Percentiles rank a stretch among this genome's conserved stretches.
Evolutionary conservation across 805 yeast genomes (phyloP).

Genomic region (Kodamaea nitidulidarum): DNA sequence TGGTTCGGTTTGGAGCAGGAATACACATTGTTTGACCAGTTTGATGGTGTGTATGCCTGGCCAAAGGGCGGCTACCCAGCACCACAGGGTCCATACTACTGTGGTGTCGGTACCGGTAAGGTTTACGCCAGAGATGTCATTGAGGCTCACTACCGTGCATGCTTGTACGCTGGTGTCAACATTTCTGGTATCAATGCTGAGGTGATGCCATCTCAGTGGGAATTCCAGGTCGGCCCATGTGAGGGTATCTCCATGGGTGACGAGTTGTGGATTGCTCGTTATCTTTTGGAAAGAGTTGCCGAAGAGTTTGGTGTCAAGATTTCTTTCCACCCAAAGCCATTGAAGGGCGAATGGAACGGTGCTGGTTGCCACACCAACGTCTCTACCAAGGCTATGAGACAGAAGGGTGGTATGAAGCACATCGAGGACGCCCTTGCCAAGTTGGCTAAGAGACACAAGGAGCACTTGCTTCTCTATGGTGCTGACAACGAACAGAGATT

Average conservation of each 20-base stretch:
- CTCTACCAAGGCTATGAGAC: conserved; percentile 87
- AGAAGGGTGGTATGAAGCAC: conserved; percentile 91
- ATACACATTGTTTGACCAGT: conserved; percentile 92
- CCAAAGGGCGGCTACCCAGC: conserved; percentile 99
- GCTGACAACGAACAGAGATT: conserved; percentile 91
- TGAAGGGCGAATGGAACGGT: conserved; percentile 99
- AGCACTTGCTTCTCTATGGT: conserved; percentile 94
- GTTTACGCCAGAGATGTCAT: conserved; percentile 97
- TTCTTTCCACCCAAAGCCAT: conserved; percentile 98
- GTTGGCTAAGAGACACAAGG: conserved; percentile 92
- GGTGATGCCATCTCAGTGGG: conserved; percentile 99
- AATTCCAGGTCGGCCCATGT: conserved; percentile 99
- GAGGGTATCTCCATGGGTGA: conserved; percentile 96
- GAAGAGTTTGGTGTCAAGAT: conserved; percentile 99
- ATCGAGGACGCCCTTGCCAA: conserved; percentile 91
- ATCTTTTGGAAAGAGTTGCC: conserved; percentile 87
- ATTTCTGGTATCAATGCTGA: conserved; percentile 98
- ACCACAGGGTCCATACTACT: conserved; percentile 99
- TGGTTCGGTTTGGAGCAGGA: conserved; percentile 99
- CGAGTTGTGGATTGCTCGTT: conserved; percentile 94
- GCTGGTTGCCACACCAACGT: conserved; percentile 99
- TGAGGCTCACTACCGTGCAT: conserved; percentile 99
- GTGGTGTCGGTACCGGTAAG: conserved; percentile 99
- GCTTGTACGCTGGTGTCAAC: conserved; percentile 85
- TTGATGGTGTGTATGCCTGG: conserved; percentile 93